Evolutionary conservation across 768 basidiomycete genomes (phyloP), one percentile per base, ranked within the genome.

Genomic region (Podaxis sp.): DNA sequence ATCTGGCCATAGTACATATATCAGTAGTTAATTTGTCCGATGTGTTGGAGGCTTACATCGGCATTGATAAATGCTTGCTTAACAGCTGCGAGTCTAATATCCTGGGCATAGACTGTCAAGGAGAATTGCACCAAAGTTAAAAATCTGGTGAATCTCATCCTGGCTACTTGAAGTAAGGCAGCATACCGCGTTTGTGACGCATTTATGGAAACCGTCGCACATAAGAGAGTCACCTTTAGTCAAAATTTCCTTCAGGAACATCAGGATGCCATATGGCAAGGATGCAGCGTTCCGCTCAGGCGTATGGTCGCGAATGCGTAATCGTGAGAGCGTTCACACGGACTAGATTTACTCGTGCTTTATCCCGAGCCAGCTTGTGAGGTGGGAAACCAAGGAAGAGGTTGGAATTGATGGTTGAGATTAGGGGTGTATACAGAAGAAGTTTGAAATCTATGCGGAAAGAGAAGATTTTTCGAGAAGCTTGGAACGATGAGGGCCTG

Each of bases 41-140:
- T 40, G 49, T 44, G 22, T 28, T 40, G 30, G 28, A 37, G 30
- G 64, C 66, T 22, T 56, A 72, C 72, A 38, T 72, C 63, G 30
- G 70, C 70, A 17, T 62, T 60, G 30, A 69, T 53, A 49, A 74
- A 74, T 10, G 70, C 68, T 22, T 59, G 41, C 51, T 67, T 68
- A n/a, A 74, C 72, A 15, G 30, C 62, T 17, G 50, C 49, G 20
- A 72, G 49, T 50, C 61, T 68, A 11, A 66, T 67, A 54, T 72
- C 71, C 55, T 72, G 73, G n/a, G 67, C 66, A 49, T 59, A 37
- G 64, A 40, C 49, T 6, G 2, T 22, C 59, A 28, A 26, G 10
- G 30, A 53, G 6, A 60, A 17, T 11, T 50, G 37, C 4, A 40
- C 10, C 26, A 60, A 20, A n/a, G 24, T 53, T 2, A 41, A 17